Base-by-base conservation (phyloP, 352 stramenopile species). In the Globisporangium radiosum region DNA sequence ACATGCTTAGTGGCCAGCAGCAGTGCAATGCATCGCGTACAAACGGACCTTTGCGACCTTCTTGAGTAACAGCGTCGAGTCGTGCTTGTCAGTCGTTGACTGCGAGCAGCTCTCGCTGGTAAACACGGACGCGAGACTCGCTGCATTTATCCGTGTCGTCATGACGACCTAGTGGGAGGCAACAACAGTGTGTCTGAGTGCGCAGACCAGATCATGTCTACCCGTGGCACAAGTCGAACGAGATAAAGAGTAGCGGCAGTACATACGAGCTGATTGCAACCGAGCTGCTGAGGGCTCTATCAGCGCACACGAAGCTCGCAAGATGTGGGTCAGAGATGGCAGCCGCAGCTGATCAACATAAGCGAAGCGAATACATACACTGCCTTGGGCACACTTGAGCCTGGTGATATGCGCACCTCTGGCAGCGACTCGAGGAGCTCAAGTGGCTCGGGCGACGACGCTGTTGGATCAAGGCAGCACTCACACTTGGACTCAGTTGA, bases 341-440 rank as follows among this genome's bases (percentile, higher is more conserved):
- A 37, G 37, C 33, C 14, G 10, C 15, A 19, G 15, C 19, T 15
- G 11, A 17, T 47, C 7, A 7, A n/a, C 67, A 47, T 14, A 5
- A 44, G 9, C 19, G 5, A 3, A 40, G 54, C 38, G 13, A 56
- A 33, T 44, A n/a, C n/a, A 25, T 13, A 44, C 25, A 33, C 25
- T 33, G 25, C 25, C 25, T 33, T 33, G 25, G 25, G 25, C 25
- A 33, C 25, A 33, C 25, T 33, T 3, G 25, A 33, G 25, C 25
- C 25, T 33, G 25, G 25, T 33, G 25, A 33, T 44, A 13, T 44
- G 40, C 59, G 54, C 14, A 80, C 71, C 49, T 37, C 45, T 61
- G 71, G 71, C 0, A 80, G 56, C 13, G 15, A 60, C 1, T 62
- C 57, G 10, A 80, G 44, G 14, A 79, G 61, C 44, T 76, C 63